Evolutionary conservation across 2,329 filamentous ascomycete species (phyloP), one percentile per base, ranked within the genome.

Genomic region (Aspergillus sp.): DNA sequence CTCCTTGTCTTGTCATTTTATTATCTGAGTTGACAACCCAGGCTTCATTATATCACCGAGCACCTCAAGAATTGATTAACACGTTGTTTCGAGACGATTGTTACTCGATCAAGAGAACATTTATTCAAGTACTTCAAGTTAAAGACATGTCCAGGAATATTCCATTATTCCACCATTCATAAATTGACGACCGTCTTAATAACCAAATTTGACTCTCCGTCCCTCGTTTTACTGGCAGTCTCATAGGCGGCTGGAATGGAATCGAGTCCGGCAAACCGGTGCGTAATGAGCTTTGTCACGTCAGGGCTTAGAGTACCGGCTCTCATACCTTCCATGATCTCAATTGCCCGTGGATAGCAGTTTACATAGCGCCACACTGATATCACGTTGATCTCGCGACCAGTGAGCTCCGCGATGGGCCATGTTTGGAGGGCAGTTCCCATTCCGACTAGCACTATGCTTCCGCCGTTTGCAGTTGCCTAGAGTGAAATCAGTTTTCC

Each of bases 281-380:
- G 48, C 27, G 48, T 51, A n/a, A 49, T 37, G 3, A 51, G 33
- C 27, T 39, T 40, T 8, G 13, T 27, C 7, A 51, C 13, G 27
- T 45, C 43, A 12, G 39, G 33, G 10, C 27, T 26, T 8, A 26
- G 10, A 12, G 28, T 4, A 11, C 27, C 6, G 10, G 29, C 26
- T 11, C 41, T 19, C 37, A 39, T 12, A 9, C 13, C 6, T 26
- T 37, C 11, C 9, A 36, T 37, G 26, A 47, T 28, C 40, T 45
- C 73, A 46, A 90, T 84, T n/a, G 84, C 85, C 0, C 80, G 83
- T 5, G 79, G 74, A 58, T 89, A 90, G 0, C 85, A 87, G 63
- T 89, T 86, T 13, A 83, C 83, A 54, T 90, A 90, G 38, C 86
- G 77, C 68, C 90, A 89, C 27, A 88, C 82, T 31, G 85, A 85